A percentile compares a stretch with the other conserved stretches of the same genome.
These are phyloP conservation scores for Colletotrichum endophyticum DNA, from an alignment of 2,329 filamentous ascomycete species.

Conservation along the genomic window DNA sequence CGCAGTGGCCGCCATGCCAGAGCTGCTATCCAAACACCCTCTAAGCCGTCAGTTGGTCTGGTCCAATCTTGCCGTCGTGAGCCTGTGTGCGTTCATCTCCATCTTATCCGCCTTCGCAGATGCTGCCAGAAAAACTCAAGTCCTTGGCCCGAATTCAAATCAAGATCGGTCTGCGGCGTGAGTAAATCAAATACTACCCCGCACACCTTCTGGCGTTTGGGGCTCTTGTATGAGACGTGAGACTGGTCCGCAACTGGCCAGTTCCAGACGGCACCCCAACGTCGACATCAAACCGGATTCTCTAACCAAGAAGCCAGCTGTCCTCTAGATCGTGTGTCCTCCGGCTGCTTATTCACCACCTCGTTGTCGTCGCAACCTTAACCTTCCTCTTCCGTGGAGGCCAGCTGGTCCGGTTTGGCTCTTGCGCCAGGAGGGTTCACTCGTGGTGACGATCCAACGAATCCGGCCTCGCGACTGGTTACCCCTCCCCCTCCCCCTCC, in stretches of 20 bases:
- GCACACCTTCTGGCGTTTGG: slow-evolving; percentile 12
- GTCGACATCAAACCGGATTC: not conserved
- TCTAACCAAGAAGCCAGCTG: not conserved
- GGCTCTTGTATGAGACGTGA: slow-evolving; percentile 19
- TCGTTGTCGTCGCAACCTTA: not conserved
- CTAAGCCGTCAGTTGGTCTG: not conserved
- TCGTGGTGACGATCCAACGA: slow-evolving; percentile 3
- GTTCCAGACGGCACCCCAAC: not conserved
- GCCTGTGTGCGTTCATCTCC: slow-evolving; percentile 7
- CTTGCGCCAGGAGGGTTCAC: slow-evolving; percentile 2
- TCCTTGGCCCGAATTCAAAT: not conserved
- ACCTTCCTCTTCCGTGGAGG: not conserved
- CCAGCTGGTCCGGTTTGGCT: not conserved
- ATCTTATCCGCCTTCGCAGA: not conserved
- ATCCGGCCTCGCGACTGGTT: slow-evolving; percentile 3
- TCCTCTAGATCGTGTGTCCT: not conserved
- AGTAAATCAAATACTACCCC: slow-evolving; percentile 12
- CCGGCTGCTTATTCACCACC: not conserved
- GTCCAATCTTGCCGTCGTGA: not conserved
- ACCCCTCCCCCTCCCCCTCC: not conserved
- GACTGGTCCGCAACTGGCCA: slow-evolving; percentile 7
- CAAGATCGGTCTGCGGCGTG: not conserved
- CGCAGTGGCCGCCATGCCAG: not conserved
- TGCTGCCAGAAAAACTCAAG: not conserved
- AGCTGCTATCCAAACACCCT: not conserved